Percentiles rank a stretch among this genome's conserved stretches.
phyloP scores from a whole-genome alignment of 73 alveolate species.

The Symbiodinium pilosum region DNA sequence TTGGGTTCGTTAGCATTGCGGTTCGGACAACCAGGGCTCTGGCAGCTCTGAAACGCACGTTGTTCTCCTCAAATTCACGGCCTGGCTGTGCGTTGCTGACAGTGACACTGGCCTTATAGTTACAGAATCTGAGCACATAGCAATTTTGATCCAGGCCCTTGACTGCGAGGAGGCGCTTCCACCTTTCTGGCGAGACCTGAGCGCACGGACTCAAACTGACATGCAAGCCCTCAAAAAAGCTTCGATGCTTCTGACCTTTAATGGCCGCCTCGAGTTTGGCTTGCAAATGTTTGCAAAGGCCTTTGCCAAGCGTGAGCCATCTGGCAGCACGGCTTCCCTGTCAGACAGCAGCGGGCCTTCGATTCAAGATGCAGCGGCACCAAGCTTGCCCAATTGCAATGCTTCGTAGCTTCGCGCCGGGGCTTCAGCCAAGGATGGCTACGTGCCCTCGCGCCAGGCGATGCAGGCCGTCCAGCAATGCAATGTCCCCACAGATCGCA shows the following conservation, averaged over 20 bases:
- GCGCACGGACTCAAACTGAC: background rate
- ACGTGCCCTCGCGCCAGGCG: constrained; percentile 40
- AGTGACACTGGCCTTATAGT: background rate
- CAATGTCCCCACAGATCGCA: constrained; percentile 54
- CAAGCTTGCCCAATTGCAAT: background rate
- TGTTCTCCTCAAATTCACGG: constrained; percentile 42
- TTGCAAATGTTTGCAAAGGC: no score
- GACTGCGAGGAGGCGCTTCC: background rate
- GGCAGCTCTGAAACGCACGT: constrained; percentile 53
- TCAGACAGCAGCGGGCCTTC: constrained; percentile 53
- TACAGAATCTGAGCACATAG: background rate
- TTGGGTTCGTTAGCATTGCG: no score
- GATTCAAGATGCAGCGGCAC: background rate
- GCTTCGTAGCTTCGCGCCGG: background rate
- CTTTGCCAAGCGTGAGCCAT: constrained; percentile 63
- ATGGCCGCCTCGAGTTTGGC: no score
- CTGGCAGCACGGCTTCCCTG: constrained; percentile 38
- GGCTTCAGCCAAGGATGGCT: background rate
- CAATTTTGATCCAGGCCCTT: background rate
- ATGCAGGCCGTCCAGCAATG: constrained; percentile 56
- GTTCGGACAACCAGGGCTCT: background rate
- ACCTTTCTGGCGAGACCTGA: background rate
- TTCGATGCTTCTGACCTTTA: no score
- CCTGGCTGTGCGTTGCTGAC: background rate
- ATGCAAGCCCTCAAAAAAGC: no score